phyloP scores from a whole-genome alignment of 129 eudicot genomes.

The Helianthus tuberosus region DNA sequence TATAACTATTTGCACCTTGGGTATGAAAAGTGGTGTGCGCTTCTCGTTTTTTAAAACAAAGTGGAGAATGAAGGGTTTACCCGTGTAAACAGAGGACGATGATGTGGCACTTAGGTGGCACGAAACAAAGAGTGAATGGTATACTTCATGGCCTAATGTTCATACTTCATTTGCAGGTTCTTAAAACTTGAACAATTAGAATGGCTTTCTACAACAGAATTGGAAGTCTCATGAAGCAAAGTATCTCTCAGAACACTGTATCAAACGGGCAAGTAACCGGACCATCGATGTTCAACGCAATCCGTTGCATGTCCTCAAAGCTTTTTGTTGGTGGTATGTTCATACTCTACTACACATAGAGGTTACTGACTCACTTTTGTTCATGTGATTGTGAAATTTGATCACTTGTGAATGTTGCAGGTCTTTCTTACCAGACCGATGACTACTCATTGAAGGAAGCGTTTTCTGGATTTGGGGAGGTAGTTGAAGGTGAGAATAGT shows the following conservation, averaged over 20 bases:
- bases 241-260: slow-evolving; percentile 33
- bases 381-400: neutral
- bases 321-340: slow-evolving; percentile 83
- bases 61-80: no score
- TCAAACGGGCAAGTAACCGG: slow-evolving; percentile 28
- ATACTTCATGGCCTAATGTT: neutral
- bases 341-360: neutral
- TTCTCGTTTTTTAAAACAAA: no score
- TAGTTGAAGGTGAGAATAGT: slow-evolving; percentile 56
- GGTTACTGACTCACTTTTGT: neutral
- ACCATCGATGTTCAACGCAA: slow-evolving; percentile 54
- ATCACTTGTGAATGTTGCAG: slow-evolving; percentile 30
- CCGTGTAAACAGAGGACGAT: no score
- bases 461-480: slow-evolving; percentile 80
- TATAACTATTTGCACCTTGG: no score
- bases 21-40: no score
- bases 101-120: no score
- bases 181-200: slow-evolving; percentile 15
- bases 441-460: slow-evolving; percentile 73
- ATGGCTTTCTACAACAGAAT: slow-evolving; percentile 75
- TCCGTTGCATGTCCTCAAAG: slow-evolving; percentile 80
- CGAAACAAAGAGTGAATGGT: no score
- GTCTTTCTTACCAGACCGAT: slow-evolving; percentile 78
- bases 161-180: slow-evolving; percentile 14
- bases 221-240: slow-evolving; percentile 59